Evolutionary conservation across 2,329 filamentous ascomycete species (phyloP).

Genomic region (Neospermospora avenae): DNA sequence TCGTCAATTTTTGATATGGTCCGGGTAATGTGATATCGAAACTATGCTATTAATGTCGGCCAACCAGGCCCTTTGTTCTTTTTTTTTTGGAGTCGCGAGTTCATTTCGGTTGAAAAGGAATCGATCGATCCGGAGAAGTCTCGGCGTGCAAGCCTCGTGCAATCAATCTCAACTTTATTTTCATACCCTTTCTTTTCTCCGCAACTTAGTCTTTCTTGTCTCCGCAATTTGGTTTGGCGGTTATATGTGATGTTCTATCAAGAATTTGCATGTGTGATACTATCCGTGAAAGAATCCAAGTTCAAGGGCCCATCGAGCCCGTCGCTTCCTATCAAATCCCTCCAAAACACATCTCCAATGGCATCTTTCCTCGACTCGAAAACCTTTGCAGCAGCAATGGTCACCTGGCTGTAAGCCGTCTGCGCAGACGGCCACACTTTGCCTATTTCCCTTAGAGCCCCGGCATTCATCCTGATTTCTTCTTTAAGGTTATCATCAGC

Average conservation of each 20-base stretch:
- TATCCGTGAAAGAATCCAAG: neutral
- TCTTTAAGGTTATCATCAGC: conserved; percentile 66
- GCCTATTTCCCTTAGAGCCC: conserved; percentile 22
- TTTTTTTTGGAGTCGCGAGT: neutral
- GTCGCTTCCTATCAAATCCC: conserved; percentile 9
- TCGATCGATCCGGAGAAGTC: neutral
- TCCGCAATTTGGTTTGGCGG: neutral
- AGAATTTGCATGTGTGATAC: neutral
- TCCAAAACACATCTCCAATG: conserved; percentile 13
- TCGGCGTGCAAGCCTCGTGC: neutral
- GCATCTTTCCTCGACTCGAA: conserved; percentile 32
- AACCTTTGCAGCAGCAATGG: conserved; percentile 71
- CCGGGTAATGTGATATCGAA: too few relatives aligned
- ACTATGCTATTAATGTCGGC: too few relatives aligned
- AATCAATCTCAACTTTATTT: neutral
- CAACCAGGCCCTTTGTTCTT: neutral
- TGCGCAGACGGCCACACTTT: conserved; percentile 23
- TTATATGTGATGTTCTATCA: neutral
- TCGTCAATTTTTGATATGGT: too few relatives aligned
- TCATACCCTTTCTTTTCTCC: too few relatives aligned
- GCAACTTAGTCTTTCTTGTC: too few relatives aligned
- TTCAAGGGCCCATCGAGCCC: neutral
- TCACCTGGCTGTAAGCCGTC: conserved; percentile 73
- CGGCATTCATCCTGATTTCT: conserved; percentile 70
- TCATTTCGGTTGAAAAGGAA: neutral